Evolutionary conservation across 768 basidiomycete genomes (phyloP), one percentile per base, ranked within the genome.

Genomic region (Rhodotorula diobovata): DNA sequence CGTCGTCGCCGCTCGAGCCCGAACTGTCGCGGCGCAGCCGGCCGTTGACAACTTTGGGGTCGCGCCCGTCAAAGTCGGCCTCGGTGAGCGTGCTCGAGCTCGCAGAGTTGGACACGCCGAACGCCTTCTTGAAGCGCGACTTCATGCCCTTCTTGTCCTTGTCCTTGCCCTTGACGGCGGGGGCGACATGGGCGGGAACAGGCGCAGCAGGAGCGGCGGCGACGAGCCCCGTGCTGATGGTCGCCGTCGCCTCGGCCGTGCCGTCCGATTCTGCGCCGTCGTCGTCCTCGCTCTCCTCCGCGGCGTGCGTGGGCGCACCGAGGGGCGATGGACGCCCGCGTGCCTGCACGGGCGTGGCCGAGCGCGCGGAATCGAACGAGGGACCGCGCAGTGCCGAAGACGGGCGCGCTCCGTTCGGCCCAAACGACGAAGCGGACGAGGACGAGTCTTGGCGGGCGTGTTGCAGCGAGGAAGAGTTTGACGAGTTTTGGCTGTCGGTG

Each of bases 61-160:
- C 71, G 14, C 59, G 51, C 2, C 71, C 71, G 55, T 67, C 67
- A 21, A 72, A 28, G 34, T 64, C 63, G 18, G 43, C n/a, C 45
- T 67, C 62, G 4, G 64, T n/a, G 37, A 66, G 41, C 2, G 64
- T 63, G 30, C 30, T 39, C 30, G 67, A 55, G 41, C 57, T 37
- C 23, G 51, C 35, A n/a, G 67, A 54, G 16, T 43, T 15, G 15
- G 55, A 51, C 2, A 41, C 57, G 45, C 71, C 68, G 43, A 71
- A 74, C 58, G 73, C 68, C 66, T 74, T 74, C 60, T 74, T 74
- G 66, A 68, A 71, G 39, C 68, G 53, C 34, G 48, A 55, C 60
- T 55, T 63, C 62, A 74, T 67, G 25, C 73, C 73, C 58, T 67
- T 70, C 57, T 74, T 74, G 43, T 73, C 68, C 65, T 73, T 70